Conservation (phyloP, 148 eudicot genomes). For the Cornus florida region DNA sequence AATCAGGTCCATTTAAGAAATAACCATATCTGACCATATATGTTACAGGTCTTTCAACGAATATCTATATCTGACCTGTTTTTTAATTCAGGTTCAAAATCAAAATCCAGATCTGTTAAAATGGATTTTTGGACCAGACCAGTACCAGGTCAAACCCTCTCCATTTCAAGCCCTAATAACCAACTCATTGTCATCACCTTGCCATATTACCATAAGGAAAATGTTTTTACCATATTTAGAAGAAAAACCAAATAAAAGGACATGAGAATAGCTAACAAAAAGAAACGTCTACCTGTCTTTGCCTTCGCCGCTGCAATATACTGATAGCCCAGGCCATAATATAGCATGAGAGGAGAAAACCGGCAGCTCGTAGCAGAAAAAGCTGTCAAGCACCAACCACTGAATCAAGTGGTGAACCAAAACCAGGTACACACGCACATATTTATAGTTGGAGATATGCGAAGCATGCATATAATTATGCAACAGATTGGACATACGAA, state of each 20-base stretch:
- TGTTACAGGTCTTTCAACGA: no score
- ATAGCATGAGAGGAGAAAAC: conserved; percentile 88
- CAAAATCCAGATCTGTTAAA: no score
- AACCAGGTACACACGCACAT: background rate
- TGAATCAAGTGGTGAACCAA: conserved; percentile 9
- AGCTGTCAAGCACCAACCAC: conserved; percentile 43
- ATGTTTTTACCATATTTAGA: background rate
- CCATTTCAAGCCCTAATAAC: background rate
- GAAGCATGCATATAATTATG: background rate
- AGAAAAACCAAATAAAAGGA: background rate
- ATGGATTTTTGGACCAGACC: no score
- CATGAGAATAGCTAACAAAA: background rate
- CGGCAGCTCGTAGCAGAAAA: conserved; percentile 80
- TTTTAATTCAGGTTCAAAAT: no score
- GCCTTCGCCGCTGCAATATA: conserved; percentile 68
- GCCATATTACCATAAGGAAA: background rate
- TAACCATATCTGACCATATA: no score
- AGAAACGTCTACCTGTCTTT: conserved; percentile 58
- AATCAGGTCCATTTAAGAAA: background rate
- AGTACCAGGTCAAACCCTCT: background rate
- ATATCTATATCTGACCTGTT: no score
- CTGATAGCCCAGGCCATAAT: conserved; percentile 86
- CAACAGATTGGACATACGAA: conserved; percentile 3
- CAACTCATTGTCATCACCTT: conserved; percentile 2
- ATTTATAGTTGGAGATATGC: background rate